phyloP scores from a whole-genome alignment of 176 grass and related monocot species.

The Tuctoria greenei region DNA sequence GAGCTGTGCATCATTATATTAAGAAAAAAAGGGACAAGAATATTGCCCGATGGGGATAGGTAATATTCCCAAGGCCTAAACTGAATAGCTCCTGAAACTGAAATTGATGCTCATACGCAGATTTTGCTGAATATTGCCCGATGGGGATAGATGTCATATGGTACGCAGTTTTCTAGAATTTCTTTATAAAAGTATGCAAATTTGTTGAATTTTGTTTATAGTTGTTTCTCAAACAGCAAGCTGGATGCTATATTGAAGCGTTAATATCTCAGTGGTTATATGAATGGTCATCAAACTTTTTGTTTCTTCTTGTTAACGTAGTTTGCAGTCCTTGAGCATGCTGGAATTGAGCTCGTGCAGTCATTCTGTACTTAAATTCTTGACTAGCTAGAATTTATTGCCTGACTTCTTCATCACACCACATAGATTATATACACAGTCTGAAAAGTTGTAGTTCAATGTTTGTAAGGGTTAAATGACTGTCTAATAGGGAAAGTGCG shows the following conservation, averaged over 20 bases:
- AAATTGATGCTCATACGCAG: no score
- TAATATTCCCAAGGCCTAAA: no score
- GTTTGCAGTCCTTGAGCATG: not conserved
- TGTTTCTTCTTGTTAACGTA: not conserved
- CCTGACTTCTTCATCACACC: constrained; percentile 2
- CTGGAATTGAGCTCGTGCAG: not conserved
- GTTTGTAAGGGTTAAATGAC: not conserved
- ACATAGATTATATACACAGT: not conserved
- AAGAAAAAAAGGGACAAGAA: no score
- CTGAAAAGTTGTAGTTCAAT: not conserved
- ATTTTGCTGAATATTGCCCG: no score
- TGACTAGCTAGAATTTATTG: not conserved
- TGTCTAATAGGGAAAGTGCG: not conserved
- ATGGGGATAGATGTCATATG: no score
- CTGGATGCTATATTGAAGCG: not conserved
- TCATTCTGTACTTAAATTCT: not conserved
- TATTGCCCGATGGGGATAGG: no score
- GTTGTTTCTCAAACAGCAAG: not conserved
- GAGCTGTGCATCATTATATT: no score
- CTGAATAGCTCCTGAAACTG: no score
- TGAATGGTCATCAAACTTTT: not conserved
- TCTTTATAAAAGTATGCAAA: not conserved
- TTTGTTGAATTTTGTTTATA: not conserved
- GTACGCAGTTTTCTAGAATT: no score
- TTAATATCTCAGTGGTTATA: not conserved